phyloP scores from a whole-genome alignment of 805 yeast genomes.

The Metschnikowia amazonensis region DNA sequence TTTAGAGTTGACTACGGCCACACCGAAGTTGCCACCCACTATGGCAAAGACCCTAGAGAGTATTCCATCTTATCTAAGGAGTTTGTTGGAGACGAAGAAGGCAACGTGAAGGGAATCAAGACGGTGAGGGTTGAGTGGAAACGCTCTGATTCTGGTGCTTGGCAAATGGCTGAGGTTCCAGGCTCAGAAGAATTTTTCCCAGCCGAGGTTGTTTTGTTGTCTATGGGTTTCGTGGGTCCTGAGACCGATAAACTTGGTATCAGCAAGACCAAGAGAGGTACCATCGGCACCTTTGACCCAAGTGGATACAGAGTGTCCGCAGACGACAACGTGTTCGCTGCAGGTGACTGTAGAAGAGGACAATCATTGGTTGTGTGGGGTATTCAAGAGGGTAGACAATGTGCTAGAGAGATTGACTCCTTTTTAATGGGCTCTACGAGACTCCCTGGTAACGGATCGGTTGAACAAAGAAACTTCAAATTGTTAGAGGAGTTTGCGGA shows the following conservation, averaged over 20 bases:
- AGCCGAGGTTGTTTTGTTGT: constrained; percentile 88
- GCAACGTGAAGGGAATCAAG: constrained; percentile 91
- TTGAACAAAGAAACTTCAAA: constrained; percentile 78
- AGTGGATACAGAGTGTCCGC: constrained; percentile 62
- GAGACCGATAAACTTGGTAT: constrained; percentile 73
- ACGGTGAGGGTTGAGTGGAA: constrained; percentile 99
- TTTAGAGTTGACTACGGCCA: constrained; percentile 98
- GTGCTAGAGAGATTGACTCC: constrained; percentile 90
- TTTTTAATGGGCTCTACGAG: constrained; percentile 73
- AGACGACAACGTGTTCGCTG: constrained; percentile 75
- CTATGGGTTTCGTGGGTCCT: constrained; percentile 98
- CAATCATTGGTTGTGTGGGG: constrained; percentile 99
- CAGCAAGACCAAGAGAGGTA: constrained; percentile 78
- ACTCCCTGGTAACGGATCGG: constrained; percentile 92
- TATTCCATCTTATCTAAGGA: constrained; percentile 93
- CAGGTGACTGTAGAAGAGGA: constrained; percentile 99
- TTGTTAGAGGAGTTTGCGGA: constrained; percentile 74
- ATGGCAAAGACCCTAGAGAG: constrained; percentile 97
- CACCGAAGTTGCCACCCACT: constrained; percentile 88
- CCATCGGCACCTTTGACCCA: constrained; percentile 61
- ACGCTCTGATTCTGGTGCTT: constrained; percentile 89
- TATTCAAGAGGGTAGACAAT: constrained; percentile 98
- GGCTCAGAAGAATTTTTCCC: constrained; percentile 91
- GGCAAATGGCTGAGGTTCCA: constrained; percentile 99
- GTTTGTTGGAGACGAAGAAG: constrained; percentile 91